A percentile compares a stretch with the other conserved stretches of the same genome.
phyloP scores from a whole-genome alignment of 257 asterid genomes.

The Marsdenia floribunda region DNA sequence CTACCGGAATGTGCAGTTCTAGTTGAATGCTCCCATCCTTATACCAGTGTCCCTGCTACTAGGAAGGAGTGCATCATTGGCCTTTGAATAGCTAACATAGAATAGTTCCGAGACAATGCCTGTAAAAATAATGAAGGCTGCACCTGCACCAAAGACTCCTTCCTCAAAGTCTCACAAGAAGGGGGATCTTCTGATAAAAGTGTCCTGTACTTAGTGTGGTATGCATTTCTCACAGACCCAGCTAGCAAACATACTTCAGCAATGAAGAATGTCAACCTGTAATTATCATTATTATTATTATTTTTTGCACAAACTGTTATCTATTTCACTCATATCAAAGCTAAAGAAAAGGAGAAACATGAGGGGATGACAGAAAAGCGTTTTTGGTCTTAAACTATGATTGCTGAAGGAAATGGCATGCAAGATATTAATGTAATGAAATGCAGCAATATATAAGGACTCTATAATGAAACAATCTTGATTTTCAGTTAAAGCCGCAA shows the following conservation, averaged over 20 bases:
- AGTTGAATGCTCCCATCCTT: conserved; percentile 50
- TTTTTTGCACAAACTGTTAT: background rate
- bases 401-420: background rate
- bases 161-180: conserved; percentile 72
- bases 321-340: background rate
- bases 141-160: conserved; percentile 81
- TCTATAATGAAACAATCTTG: background rate
- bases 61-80: conserved; percentile 35
- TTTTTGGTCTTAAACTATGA: background rate
- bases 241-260: conserved; percentile 78
- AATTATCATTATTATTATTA: background rate
- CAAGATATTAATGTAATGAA: background rate
- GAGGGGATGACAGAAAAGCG: background rate
- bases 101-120: conserved; percentile 63
- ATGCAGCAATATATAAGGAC: background rate
- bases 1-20: background rate
- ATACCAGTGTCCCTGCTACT: conserved; percentile 53
- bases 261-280: conserved; percentile 61
- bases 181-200: conserved; percentile 39
- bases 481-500: background rate
- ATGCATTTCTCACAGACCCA: conserved; percentile 70
- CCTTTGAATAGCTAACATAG: conserved; percentile 57
- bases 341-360: background rate
- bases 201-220: conserved; percentile 66
- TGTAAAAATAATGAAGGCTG: conserved; percentile 71